These are phyloP conservation scores for Leccinum sublutescens DNA, from an alignment of 768 basidiomycete genomes.

Conservation along the genomic window DNA sequence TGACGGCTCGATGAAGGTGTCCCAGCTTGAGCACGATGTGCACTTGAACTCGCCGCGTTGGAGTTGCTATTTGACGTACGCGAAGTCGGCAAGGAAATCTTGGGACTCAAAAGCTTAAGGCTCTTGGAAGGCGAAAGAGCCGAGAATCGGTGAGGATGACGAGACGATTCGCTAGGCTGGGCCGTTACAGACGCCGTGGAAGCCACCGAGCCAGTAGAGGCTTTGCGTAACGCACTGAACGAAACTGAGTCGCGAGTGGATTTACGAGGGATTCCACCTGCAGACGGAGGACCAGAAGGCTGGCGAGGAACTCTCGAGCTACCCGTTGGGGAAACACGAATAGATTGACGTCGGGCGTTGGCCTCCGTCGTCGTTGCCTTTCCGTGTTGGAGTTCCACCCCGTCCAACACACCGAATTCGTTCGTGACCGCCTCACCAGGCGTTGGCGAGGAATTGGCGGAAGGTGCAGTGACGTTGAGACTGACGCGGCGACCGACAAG, in stretches of 20 bases:
- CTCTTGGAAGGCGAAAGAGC: slow-evolving; percentile 84
- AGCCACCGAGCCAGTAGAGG: slow-evolving; percentile 78
- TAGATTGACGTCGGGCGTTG: slow-evolving; percentile 50
- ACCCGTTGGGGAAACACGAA: slow-evolving; percentile 61
- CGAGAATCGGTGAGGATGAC: slow-evolving; percentile 67
- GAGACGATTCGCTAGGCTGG: slow-evolving; percentile 37
- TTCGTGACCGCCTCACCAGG: slow-evolving; percentile 46
- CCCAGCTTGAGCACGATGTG: slow-evolving; percentile 52
- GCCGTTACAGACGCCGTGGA: slow-evolving; percentile 58
- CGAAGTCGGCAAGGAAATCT: slow-evolving; percentile 60
- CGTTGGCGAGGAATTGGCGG: slow-evolving; percentile 64
- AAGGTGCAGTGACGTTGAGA: slow-evolving; percentile 54
- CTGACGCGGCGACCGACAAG: slow-evolving; percentile 65
- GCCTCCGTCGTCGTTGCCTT: slow-evolving; percentile 37
- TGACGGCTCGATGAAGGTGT: slow-evolving; percentile 72
- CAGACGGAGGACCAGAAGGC: slow-evolving; percentile 43
- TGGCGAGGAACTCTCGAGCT: slow-evolving; percentile 68
- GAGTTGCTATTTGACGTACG: slow-evolving; percentile 47
- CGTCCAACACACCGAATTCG: slow-evolving; percentile 83
- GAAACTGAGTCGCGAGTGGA: slow-evolving; percentile 77
- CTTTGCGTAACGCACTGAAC: slow-evolving; percentile 74
- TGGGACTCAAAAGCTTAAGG: slow-evolving; percentile 77
- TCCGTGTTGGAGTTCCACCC: slow-evolving; percentile 46
- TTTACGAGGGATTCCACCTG: slow-evolving; percentile 58
- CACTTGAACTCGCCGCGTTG: slow-evolving; percentile 36